Conservation (phyloP, 225 moss, liverwort and hornwort genomes). For the Antitrichia curtipendula region DNA sequence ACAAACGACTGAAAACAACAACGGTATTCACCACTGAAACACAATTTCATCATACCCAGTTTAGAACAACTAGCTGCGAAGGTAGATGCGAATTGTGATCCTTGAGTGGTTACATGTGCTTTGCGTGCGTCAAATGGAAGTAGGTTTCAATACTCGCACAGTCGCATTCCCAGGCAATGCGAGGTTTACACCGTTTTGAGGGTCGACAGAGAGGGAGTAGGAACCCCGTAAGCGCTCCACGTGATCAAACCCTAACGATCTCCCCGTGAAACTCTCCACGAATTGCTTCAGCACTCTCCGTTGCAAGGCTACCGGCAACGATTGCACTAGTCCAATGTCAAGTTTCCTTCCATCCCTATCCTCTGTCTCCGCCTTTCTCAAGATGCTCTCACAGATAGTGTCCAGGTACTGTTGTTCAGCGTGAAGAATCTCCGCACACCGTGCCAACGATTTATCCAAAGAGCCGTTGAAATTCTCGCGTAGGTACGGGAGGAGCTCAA, state of each 20-base stretch:
- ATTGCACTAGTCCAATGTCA: conserved; percentile 35
- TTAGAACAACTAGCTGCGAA: background rate
- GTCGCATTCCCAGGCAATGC: conserved; percentile 29
- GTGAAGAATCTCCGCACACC: conserved; percentile 81
- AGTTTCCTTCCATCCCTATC: conserved; percentile 23
- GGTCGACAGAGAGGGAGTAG: conserved; percentile 10
- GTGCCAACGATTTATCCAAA: conserved; percentile 78
- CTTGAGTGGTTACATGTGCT: background rate
- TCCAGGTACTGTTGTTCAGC: conserved; percentile 69
- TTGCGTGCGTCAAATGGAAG: conserved; percentile 20
- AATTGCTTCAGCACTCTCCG: conserved; percentile 78
- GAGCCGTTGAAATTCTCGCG: conserved; percentile 59
- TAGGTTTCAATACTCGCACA: background rate
- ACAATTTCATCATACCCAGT: too few relatives aligned
- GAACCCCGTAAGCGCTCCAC: conserved; percentile 63
- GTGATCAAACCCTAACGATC: conserved; percentile 70
- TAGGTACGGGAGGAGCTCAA: conserved; percentile 75
- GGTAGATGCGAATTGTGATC: background rate
- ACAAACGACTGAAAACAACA: too few relatives aligned
- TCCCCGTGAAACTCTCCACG: conserved; percentile 60
- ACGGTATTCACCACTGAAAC: too few relatives aligned
- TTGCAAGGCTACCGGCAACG: conserved; percentile 71
- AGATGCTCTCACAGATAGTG: conserved; percentile 47
- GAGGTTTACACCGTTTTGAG: conserved; percentile 1
- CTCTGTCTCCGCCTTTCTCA: conserved; percentile 25